phyloP scores from a whole-genome alignment of 2,329 filamentous ascomycete species.

The Exophiala sp. region DNA sequence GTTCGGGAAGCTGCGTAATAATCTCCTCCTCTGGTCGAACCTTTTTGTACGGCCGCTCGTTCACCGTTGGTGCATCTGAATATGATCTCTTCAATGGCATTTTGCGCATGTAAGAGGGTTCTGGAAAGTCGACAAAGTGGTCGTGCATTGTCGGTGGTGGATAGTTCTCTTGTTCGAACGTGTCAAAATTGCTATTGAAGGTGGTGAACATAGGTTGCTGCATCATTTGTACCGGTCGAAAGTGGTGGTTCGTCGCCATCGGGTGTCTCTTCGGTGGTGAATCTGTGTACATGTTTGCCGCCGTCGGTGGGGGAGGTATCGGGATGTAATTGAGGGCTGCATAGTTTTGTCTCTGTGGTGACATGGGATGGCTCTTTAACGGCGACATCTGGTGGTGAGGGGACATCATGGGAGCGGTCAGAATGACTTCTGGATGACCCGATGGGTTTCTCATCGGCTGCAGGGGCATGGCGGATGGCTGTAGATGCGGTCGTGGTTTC shows the following conservation, averaged over 20 bases:
- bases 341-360: conserved; percentile 54
- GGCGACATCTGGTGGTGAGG: conserved; percentile 39
- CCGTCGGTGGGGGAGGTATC: conserved; percentile 46
- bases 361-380: conserved; percentile 68
- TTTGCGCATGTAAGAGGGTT: conserved; percentile 45
- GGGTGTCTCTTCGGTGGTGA: conserved; percentile 46
- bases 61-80: conserved; percentile 69
- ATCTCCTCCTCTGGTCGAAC: conserved; percentile 55
- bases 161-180: conserved; percentile 50
- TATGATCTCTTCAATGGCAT: conserved; percentile 57
- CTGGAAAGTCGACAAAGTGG: conserved; percentile 47
- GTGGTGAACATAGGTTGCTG: conserved; percentile 49
- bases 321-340: conserved; percentile 62
- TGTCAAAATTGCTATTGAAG: conserved; percentile 41
- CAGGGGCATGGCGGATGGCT: conserved; percentile 53
- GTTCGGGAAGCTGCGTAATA: conserved; percentile 59
- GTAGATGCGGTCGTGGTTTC: conserved; percentile 40
- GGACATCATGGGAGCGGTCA: conserved; percentile 57
- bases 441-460: conserved; percentile 24
- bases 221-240: conserved; percentile 35
- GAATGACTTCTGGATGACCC: conserved; percentile 60
- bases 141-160: conserved; percentile 40
- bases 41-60: conserved; percentile 69
- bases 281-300: conserved; percentile 44
- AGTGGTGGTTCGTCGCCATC: conserved; percentile 33